phyloP scores from a whole-genome alignment of 2,329 filamentous ascomycete genomes.

The Myrmaecium sp. region DNA sequence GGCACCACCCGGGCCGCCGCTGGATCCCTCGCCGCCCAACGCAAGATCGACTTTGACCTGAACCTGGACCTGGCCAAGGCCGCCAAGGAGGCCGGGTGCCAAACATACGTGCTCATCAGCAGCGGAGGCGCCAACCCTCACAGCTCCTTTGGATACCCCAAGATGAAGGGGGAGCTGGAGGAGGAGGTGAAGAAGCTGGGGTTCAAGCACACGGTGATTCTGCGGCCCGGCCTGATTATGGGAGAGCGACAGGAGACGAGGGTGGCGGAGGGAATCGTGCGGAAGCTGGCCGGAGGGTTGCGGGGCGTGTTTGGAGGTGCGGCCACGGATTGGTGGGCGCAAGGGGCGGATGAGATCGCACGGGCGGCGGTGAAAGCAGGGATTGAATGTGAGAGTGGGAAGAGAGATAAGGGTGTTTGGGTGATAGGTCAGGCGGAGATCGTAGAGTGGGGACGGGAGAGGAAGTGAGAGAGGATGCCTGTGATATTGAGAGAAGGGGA shows the following conservation, averaged over 20 bases:
- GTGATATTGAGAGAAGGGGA: too few species aligned
- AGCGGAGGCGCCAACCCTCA: slow-evolving; percentile 33
- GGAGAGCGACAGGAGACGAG: slow-evolving; percentile 50
- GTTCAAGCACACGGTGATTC: slow-evolving; percentile 64
- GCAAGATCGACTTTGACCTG: slow-evolving; percentile 75
- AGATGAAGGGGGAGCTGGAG: slow-evolving; percentile 82
- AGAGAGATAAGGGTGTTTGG: slow-evolving; percentile 43
- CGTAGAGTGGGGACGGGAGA: slow-evolving; percentile 41
- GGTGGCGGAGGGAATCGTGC: slow-evolving; percentile 38
- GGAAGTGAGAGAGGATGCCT: too few species aligned
- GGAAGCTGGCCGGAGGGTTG: slow-evolving; percentile 37
- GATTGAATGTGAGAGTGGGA: slow-evolving; percentile 32
- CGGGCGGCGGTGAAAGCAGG: slow-evolving; percentile 47
- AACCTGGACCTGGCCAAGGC: slow-evolving; percentile 64
- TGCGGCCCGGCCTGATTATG: slow-evolving; percentile 58
- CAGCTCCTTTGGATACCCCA: slow-evolving; percentile 38
- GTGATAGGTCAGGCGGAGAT: slow-evolving; percentile 44
- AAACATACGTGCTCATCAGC: slow-evolving; percentile 64
- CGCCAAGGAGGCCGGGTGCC: slow-evolving; percentile 54
- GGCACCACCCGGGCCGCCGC: slow-evolving; percentile 64
- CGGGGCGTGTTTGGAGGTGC: slow-evolving; percentile 25
- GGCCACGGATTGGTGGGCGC: slow-evolving; percentile 49
- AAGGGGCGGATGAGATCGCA: slow-evolving; percentile 59
- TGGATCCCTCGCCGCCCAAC: slow-evolving; percentile 62
- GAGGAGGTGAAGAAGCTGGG: slow-evolving; percentile 52